Percentiles rank a stretch among this genome's conserved stretches.
phyloP scores from a whole-genome alignment of 164 flowering plant species.

The Magnolia kwangsiensis region DNA sequence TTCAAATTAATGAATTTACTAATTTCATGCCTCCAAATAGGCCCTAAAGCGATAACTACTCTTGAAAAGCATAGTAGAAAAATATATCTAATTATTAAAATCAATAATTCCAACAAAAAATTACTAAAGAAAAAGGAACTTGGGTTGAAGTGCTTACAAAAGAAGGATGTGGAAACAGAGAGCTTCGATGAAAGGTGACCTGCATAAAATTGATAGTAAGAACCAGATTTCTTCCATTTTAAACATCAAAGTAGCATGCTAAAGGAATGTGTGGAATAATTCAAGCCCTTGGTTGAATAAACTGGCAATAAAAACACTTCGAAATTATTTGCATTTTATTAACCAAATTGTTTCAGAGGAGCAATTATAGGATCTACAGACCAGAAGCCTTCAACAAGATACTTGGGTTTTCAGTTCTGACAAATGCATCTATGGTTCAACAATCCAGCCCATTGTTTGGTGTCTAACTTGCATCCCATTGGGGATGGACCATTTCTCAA shows the following conservation, averaged over 20 bases:
- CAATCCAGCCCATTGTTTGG: no score
- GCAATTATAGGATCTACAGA: not conserved
- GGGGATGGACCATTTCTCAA: no score
- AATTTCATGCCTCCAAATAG: not conserved
- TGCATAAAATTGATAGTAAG: not conserved
- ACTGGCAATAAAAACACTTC: not conserved
- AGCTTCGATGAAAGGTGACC: not conserved
- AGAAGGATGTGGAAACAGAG: not conserved
- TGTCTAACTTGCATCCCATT: not conserved
- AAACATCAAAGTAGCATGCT: not conserved
- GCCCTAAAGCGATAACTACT: not conserved
- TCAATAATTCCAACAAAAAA: not conserved
- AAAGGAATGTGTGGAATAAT: not conserved
- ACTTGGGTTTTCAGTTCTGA: no score
- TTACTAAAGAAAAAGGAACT: not conserved
- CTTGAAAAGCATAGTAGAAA: not conserved
- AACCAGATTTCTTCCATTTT: not conserved
- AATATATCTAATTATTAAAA: not conserved
- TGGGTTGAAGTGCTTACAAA: not conserved
- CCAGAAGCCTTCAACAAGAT: not conserved
- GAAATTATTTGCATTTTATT: not conserved
- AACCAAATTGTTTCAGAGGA: not conserved
- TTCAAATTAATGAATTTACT: not conserved
- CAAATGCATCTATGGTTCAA: no score
- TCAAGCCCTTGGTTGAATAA: not conserved